phyloP scores from a whole-genome alignment of 352 stramenopile species.

The Albugo candida region DNA sequence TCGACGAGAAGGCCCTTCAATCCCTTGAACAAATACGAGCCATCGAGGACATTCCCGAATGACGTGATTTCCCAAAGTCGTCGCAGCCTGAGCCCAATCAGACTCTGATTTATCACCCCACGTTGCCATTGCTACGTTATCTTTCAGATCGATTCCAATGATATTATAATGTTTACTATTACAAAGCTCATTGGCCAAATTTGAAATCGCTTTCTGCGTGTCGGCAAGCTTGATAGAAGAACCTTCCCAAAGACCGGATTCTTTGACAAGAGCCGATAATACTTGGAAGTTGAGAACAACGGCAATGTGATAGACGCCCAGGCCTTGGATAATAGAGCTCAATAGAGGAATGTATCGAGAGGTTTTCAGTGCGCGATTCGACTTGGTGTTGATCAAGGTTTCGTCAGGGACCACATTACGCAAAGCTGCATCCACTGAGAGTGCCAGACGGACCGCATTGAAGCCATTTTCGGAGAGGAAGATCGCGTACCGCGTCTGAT shows the following conservation, averaged over 20 bases:
- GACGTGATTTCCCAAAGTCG: slow-evolving; percentile 42
- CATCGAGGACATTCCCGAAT: slow-evolving; percentile 45
- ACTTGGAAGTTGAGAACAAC: slow-evolving; percentile 70
- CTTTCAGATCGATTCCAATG: slow-evolving; percentile 72
- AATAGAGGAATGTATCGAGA: slow-evolving; percentile 53
- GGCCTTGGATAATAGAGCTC: slow-evolving; percentile 31
- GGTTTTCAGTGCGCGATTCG: slow-evolving; percentile 42
- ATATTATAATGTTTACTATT: slow-evolving; percentile 72
- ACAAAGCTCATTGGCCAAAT: slow-evolving; percentile 42
- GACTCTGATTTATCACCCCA: slow-evolving; percentile 64
- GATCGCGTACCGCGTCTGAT: too few species aligned
- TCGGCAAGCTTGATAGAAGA: slow-evolving; percentile 47
- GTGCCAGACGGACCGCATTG: slow-evolving; percentile 53
- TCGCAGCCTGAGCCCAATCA: slow-evolving; percentile 50
- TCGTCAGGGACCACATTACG: slow-evolving; percentile 37
- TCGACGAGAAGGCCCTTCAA: slow-evolving; percentile 49
- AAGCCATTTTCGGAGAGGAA: slow-evolving; percentile 65
- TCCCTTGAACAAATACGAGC: slow-evolving; percentile 54
- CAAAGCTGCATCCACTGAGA: slow-evolving; percentile 50
- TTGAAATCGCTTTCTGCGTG: slow-evolving; percentile 64
- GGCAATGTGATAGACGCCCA: slow-evolving; percentile 54
- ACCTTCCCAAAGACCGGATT: slow-evolving; percentile 50
- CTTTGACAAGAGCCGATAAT: slow-evolving; percentile 24
- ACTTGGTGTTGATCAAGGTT: slow-evolving; percentile 71
- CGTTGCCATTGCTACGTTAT: slow-evolving; percentile 35